These are phyloP conservation scores for Huntiella omanensis DNA, from an alignment of 2,329 filamentous ascomycete species.

Conservation along the genomic window DNA sequence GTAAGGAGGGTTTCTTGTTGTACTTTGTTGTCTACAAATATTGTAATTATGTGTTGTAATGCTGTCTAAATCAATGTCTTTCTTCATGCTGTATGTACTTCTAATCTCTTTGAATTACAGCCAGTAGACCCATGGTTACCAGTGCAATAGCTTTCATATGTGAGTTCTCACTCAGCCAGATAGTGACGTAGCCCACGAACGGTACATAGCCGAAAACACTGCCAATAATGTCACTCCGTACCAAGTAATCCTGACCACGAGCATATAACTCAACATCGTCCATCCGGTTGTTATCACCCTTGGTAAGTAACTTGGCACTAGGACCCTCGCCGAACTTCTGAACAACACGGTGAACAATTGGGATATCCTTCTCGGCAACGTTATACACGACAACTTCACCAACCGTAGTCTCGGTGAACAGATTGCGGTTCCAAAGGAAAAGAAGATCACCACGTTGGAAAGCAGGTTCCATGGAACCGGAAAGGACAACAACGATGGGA, in stretches of 20 bases:
- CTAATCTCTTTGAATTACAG: slow-evolving; percentile 79
- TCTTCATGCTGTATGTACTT: background rate
- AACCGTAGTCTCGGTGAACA: slow-evolving; percentile 34
- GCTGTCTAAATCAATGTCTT: background rate
- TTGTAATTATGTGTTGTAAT: background rate
- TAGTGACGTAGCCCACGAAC: slow-evolving; percentile 92
- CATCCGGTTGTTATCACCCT: slow-evolving; percentile 88
- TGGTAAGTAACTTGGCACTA: slow-evolving; percentile 64
- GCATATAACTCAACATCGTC: slow-evolving; percentile 86
- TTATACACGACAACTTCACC: slow-evolving; percentile 51
- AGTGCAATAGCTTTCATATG: slow-evolving; percentile 94
- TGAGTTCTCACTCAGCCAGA: slow-evolving; percentile 83
- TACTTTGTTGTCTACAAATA: background rate
- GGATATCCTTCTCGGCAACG: slow-evolving; percentile 83
- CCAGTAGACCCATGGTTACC: slow-evolving; percentile 84
- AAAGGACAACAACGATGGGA: slow-evolving; percentile 69
- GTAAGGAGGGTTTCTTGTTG: too few species aligned
- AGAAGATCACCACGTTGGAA: slow-evolving; percentile 63
- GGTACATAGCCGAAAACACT: slow-evolving; percentile 84
- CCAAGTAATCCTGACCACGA: slow-evolving; percentile 66
- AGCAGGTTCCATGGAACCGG: slow-evolving; percentile 68
- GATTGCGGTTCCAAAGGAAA: slow-evolving; percentile 57
- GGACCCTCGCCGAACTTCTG: slow-evolving; percentile 46
- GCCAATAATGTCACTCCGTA: slow-evolving; percentile 77
- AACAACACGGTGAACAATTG: slow-evolving; percentile 87